Percentiles rank a stretch among this genome's conserved stretches.
These are phyloP conservation scores for Leishmania major DNA, from an alignment of 208 protist genomes.

Conservation along the genomic window DNA sequence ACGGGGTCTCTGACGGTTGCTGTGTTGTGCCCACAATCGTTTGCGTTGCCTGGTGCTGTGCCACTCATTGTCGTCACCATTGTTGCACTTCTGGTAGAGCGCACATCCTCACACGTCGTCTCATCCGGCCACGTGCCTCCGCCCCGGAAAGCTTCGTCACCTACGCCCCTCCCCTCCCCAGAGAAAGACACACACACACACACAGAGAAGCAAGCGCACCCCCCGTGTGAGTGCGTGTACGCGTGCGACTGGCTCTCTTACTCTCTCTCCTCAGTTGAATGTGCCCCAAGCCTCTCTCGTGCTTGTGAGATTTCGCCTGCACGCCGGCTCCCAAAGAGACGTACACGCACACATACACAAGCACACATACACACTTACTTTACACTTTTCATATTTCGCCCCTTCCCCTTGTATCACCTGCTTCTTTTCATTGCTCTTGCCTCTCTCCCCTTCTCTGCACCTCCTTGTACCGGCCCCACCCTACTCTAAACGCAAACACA, in stretches of 20 bases:
- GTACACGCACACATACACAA: not conserved
- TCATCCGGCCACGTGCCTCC: not conserved
- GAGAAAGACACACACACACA: not conserved
- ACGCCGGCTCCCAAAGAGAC: not conserved
- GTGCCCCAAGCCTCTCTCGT: not conserved
- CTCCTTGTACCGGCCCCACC: not conserved
- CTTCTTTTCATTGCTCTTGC: not conserved
- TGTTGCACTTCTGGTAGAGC: not conserved
- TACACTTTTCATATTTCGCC: not conserved
- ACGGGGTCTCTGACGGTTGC: not conserved
- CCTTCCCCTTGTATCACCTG: not conserved
- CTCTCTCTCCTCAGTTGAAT: not conserved
- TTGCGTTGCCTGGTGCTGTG: not conserved
- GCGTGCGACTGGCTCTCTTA: too few relatives aligned
- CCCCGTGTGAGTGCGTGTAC: not conserved
- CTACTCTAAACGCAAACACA: not conserved
- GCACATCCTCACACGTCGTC: not conserved
- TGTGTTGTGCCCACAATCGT: not conserved
- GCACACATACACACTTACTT: not conserved
- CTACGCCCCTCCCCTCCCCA: not conserved
- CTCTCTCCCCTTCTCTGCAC: not conserved
- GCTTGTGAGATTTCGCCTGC: not conserved
- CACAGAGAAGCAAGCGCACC: not conserved
- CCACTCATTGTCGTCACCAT: not conserved
- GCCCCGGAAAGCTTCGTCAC: not conserved